Evolutionary conservation across 139 green algal genomes (phyloP), one percentile per base, ranked within the genome.

Genomic region (Pycnococcus provasolii): DNA sequence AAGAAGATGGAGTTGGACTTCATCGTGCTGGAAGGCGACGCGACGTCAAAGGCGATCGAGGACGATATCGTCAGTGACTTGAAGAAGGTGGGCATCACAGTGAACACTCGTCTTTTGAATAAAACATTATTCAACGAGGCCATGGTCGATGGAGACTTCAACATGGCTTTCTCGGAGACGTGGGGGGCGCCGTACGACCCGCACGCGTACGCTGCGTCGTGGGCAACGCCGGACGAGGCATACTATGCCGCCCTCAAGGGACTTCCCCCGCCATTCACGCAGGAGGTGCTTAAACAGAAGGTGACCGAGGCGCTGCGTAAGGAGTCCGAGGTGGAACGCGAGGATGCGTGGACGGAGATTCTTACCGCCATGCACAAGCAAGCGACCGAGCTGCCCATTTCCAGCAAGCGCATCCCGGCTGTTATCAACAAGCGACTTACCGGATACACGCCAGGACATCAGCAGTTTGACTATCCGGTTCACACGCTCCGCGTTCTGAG

Each of bases 381-480:
- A 13, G 63, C 63, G 15, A 70, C 51, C n/a, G 48, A 64, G 48
- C 63, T 70, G 8, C 63, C 63, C 26, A 59, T 70, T 39, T 70
- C 63, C 42, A 39, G 51, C n/a, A 60, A 70, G 48, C 63, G 51
- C 48, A 70, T 64, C 51, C 63, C 63, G 13, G 63, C 63, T n/a
- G 63, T 69, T 6, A 44, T 70, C 63, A 67, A 70, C 63, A 67
- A 9, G n/a, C 48, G 63, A 5, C 63, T 70, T 7, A 61, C 48
- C 4, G 63, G 63, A 4, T 70, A 64, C 63, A 69, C 46, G 45
- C 51, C 51, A 26, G 63, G 63, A 5, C 45, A 68, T 13, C 63
- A 70, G 63, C 63, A 70, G 63, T 70, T 70, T 40, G 63, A 70
- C 37, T 70, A 70, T 13, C 63, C 63, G 43, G 51, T 68, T 15